Conservation (phyloP, 148 eudicot species). For the Nyssa sinensis region DNA sequence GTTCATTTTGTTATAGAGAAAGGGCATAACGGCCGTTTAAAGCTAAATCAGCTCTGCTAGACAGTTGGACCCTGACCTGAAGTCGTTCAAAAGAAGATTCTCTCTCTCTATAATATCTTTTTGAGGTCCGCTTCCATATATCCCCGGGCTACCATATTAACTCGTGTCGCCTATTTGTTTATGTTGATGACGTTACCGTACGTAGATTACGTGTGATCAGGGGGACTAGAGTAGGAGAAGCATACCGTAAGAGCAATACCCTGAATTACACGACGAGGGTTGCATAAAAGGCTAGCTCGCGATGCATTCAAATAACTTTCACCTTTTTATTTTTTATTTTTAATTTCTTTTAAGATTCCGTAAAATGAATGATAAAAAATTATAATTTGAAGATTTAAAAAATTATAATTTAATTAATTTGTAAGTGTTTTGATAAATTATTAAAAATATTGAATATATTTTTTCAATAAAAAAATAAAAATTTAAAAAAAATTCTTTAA, state of each 20-base stretch:
- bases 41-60: constrained; percentile 7
- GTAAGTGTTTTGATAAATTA: too few species aligned
- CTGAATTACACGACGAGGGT: background rate
- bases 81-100: constrained; percentile 13
- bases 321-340: too few species aligned
- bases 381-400: too few species aligned
- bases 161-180: background rate
- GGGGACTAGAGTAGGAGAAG: background rate
- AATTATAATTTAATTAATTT: too few species aligned
- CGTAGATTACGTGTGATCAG: background rate
- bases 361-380: too few species aligned
- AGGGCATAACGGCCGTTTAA: constrained; percentile 8
- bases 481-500: too few species aligned
- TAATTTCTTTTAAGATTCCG: too few species aligned
- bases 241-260: background rate
- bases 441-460: too few species aligned
- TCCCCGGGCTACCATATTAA: constrained; percentile 6
- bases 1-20: background rate
- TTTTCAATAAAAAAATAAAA: too few species aligned
- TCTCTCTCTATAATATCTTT: constrained; percentile 4
- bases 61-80: constrained; percentile 6
- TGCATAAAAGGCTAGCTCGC: background rate
- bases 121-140: constrained; percentile 3
- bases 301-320: background rate
- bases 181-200: background rate